Evolutionary conservation across 257 asterid species (phyloP).

Genomic region (Agastache rugosa): DNA sequence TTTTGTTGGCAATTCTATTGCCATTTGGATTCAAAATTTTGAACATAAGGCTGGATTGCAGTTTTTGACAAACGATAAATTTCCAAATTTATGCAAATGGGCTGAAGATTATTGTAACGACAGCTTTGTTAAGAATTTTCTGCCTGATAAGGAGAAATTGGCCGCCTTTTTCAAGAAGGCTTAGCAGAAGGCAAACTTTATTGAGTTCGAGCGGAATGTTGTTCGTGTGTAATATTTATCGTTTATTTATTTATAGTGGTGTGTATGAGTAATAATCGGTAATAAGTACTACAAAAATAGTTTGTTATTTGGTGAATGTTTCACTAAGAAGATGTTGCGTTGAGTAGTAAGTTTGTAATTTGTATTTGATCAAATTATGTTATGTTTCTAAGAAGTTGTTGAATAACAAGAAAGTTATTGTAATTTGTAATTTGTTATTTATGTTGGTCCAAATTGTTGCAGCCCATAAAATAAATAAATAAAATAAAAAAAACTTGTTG

Average conservation of each 20-base stretch:
- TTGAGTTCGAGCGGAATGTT: too few species aligned
- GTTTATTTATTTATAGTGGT: too few species aligned
- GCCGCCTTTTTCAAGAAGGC: background rate
- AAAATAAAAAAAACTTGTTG: too few species aligned
- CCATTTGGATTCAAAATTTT: constrained; percentile 37
- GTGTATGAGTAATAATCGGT: background rate
- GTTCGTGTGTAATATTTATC: too few species aligned
- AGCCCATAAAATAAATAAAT: too few species aligned
- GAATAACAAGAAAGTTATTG: too few species aligned
- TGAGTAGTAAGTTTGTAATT: background rate
- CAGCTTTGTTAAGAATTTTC: background rate
- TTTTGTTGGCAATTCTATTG: constrained; percentile 43
- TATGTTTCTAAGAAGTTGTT: too few species aligned
- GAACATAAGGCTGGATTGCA: constrained; percentile 39
- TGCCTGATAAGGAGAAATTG: background rate
- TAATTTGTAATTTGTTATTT: too few species aligned
- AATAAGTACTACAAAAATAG: background rate
- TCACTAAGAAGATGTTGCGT: background rate
- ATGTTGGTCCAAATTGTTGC: too few species aligned
- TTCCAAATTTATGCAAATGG: constrained; percentile 51
- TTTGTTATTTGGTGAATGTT: background rate
- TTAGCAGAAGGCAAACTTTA: background rate
- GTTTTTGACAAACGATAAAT: constrained; percentile 47
- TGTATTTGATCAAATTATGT: background rate
- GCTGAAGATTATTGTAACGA: background rate